These are phyloP conservation scores for Brassica napus DNA, from an alignment of 345 rosid species.

Conservation along the genomic window DNA sequence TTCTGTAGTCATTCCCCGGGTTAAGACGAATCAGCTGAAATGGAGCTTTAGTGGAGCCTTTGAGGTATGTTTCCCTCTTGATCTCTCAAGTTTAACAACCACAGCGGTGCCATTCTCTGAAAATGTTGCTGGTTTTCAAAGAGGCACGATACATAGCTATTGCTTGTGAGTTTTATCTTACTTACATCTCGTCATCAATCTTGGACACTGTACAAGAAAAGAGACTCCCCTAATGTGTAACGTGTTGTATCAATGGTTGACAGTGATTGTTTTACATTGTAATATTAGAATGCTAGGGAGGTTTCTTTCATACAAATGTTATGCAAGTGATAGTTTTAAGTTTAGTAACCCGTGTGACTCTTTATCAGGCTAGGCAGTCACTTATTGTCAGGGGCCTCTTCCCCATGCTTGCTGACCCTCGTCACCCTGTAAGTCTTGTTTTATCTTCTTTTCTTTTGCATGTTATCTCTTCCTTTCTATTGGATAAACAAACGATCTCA, in stretches of 20 bases:
- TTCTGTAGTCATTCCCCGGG: slow-evolving; percentile 95
- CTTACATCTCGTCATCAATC: not conserved
- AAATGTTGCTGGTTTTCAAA: not conserved
- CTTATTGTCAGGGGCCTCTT: slow-evolving; percentile 86
- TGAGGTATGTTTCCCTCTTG: slow-evolving; percentile 55
- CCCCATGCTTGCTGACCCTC: slow-evolving; percentile 94
- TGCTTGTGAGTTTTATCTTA: not conserved
- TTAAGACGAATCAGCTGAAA: slow-evolving; percentile 91
- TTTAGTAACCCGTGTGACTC: slow-evolving; percentile 16
- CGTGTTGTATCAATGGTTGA: not conserved
- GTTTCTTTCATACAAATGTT: not conserved
- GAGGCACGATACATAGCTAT: not conserved
- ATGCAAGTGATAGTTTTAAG: not conserved
- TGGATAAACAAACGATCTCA: not conserved
- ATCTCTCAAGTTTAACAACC: not conserved
- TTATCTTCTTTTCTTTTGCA: not conserved
- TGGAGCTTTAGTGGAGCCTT: slow-evolving; percentile 99
- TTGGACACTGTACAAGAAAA: not conserved
- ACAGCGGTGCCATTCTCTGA: not conserved
- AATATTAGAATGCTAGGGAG: not conserved
- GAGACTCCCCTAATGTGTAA: not conserved
- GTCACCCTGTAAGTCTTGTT: slow-evolving; percentile 66
- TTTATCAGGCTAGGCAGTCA: slow-evolving; percentile 79
- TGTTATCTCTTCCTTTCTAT: not conserved
- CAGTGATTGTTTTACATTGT: not conserved